phyloP scores from a whole-genome alignment of 768 basidiomycete genomes.

The Russula foetens region DNA sequence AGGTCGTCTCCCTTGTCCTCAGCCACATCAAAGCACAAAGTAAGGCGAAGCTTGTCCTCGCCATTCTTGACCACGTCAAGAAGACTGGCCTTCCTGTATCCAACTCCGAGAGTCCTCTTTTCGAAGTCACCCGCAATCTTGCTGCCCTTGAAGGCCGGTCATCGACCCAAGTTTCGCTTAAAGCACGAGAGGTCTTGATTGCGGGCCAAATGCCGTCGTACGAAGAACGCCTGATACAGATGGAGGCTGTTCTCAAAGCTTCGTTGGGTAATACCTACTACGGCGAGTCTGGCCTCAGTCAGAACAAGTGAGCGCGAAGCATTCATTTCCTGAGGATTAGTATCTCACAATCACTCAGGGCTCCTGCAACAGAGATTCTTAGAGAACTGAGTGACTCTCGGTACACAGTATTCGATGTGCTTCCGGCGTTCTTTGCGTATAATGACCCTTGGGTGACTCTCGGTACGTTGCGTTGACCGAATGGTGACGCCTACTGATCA shows the following conservation, averaged over 20 bases:
- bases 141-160: conserved; percentile 88
- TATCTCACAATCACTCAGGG: conserved; percentile 33
- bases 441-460: conserved; percentile 76
- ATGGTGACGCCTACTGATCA: neutral
- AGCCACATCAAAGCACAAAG: conserved; percentile 94
- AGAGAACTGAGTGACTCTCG: conserved; percentile 92
- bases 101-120: conserved; percentile 63
- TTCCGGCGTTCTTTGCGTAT: conserved; percentile 92
- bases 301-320: conserved; percentile 35
- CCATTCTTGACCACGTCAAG: conserved; percentile 87
- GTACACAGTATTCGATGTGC: conserved; percentile 95
- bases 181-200: conserved; percentile 96
- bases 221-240: conserved; percentile 87
- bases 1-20: conserved; percentile 76
- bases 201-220: conserved; percentile 95
- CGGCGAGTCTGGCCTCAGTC: conserved; percentile 68
- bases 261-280: conserved; percentile 85
- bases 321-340: neutral
- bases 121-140: conserved; percentile 70
- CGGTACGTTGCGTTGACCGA: conserved; percentile 38
- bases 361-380: conserved; percentile 79
- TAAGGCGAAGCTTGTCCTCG: conserved; percentile 83
- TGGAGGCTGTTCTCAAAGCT: conserved; percentile 87
- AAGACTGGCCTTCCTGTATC: conserved; percentile 66
- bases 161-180: conserved; percentile 85